phyloP scores from a whole-genome alignment of 225 moss, liverwort and hornwort genomes.

The Marchantia polymorpha region DNA sequence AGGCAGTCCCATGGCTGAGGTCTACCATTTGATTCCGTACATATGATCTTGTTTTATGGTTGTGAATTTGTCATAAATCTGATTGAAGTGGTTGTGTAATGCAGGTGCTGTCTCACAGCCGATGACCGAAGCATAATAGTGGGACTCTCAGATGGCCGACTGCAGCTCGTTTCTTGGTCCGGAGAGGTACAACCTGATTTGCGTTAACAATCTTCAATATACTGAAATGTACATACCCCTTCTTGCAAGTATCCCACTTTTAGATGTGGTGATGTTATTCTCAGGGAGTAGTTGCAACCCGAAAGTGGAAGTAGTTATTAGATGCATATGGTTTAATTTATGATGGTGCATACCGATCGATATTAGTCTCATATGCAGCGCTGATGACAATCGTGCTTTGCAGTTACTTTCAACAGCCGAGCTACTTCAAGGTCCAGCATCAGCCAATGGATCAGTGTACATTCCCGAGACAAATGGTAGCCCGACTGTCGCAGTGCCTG shows the following conservation, averaged over 20 bases:
- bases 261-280: no score
- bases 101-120: constrained; percentile 84
- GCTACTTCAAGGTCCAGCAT: constrained; percentile 62
- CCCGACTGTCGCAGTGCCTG: constrained; percentile 42
- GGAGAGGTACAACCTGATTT: constrained; percentile 55
- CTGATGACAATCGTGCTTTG: constrained; percentile 13
- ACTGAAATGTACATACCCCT: no score
- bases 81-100: constrained; percentile 2
- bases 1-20: no score
- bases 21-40: no score
- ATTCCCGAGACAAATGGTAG: constrained; percentile 55
- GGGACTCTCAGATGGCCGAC: constrained; percentile 75
- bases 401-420: constrained; percentile 86
- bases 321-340: no score
- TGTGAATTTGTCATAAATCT: not conserved
- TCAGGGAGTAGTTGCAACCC: no score
- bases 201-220: no score
- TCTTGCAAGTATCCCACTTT: no score
- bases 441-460: constrained; percentile 59
- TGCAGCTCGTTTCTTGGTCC: constrained; percentile 84
- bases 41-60: no score
- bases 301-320: no score
- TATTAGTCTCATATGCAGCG: not conserved
- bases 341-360: no score
- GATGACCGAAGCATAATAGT: constrained; percentile 66